Percentiles rank a stretch among this genome's conserved stretches.
Conservation (phyloP, 2,329 filamentous ascomycete genomes). For the Penicillium corylophilum region DNA sequence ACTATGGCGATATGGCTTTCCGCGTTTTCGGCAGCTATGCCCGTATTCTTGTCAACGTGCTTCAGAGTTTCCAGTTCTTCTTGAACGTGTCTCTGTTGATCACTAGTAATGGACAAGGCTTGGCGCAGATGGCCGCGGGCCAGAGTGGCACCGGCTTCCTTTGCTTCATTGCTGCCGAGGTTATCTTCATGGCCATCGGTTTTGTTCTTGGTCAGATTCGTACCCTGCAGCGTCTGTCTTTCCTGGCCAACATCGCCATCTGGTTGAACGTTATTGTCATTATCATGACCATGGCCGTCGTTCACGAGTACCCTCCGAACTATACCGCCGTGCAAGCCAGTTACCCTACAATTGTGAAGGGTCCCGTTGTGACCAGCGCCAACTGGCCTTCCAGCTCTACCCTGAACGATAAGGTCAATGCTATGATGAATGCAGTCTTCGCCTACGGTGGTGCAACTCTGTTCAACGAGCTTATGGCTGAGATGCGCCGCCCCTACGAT, state of each 20-base stretch:
- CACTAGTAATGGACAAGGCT: conserved; percentile 37
- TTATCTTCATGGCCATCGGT: conserved; percentile 53
- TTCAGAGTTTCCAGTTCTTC: conserved; percentile 37
- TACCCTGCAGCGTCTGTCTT: conserved; percentile 42
- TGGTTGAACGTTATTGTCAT: conserved; percentile 58
- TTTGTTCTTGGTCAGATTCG: conserved; percentile 58
- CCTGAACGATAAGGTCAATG: conserved; percentile 22
- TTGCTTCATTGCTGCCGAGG: conserved; percentile 55
- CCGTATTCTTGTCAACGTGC: conserved; percentile 50
- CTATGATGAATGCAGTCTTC: conserved; percentile 30
- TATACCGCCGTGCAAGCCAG: conserved; percentile 33
- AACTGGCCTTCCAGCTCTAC: conserved; percentile 8
- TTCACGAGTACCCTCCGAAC: conserved; percentile 51
- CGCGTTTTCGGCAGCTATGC: conserved; percentile 48
- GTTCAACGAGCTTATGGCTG: conserved; percentile 33
- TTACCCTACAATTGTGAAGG: conserved; percentile 31
- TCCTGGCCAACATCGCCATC: conserved; percentile 54
- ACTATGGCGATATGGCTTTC: conserved; percentile 52
- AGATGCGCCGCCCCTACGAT: conserved; percentile 36
- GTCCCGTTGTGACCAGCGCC: conserved; percentile 38
- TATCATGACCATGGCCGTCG: conserved; percentile 57
- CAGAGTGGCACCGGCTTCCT: conserved; percentile 36
- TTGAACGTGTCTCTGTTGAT: conserved; percentile 39
- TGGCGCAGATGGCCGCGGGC: conserved; percentile 48
- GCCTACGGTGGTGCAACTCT: conserved; percentile 31